Conservation (phyloP, 2,329 filamentous ascomycete genomes). For the Colletotrichum sp. region DNA sequence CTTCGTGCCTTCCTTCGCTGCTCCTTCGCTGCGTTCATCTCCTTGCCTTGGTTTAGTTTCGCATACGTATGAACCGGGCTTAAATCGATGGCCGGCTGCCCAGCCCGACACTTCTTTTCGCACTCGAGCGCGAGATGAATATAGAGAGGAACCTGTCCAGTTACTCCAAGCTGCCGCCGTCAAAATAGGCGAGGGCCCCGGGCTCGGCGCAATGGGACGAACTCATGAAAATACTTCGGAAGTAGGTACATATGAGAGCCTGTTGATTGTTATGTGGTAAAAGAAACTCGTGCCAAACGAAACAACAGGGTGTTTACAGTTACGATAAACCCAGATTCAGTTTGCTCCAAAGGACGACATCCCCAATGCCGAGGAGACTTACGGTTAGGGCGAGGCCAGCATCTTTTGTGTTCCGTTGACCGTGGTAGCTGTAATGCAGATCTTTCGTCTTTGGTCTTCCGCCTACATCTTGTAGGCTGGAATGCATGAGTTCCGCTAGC, state of each 20-base stretch:
- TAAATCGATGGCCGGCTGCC: background rate
- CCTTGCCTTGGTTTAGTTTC: background rate
- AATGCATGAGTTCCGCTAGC: background rate
- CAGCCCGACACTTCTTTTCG: background rate
- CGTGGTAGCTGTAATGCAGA: background rate
- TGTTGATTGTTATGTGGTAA: background rate
- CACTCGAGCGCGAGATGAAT: background rate
- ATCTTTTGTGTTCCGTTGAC: background rate
- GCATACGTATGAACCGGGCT: background rate
- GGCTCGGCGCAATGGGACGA: background rate
- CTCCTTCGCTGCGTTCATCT: background rate
- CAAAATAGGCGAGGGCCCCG: background rate
- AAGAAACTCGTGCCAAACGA: background rate
- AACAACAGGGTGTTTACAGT: background rate
- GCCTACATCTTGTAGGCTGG: background rate
- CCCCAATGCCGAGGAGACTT: background rate
- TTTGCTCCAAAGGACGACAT: background rate
- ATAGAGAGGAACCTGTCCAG: background rate
- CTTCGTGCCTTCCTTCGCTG: background rate
- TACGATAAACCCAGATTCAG: background rate
- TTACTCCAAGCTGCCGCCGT: background rate
- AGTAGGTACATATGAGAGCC: background rate
- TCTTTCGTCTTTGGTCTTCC: fast-evolving
- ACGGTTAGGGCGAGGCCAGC: background rate
- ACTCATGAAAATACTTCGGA: background rate